These are phyloP conservation scores for Novymonas esmeraldas DNA, from an alignment of 208 protist species.

Conservation along the genomic window DNA sequence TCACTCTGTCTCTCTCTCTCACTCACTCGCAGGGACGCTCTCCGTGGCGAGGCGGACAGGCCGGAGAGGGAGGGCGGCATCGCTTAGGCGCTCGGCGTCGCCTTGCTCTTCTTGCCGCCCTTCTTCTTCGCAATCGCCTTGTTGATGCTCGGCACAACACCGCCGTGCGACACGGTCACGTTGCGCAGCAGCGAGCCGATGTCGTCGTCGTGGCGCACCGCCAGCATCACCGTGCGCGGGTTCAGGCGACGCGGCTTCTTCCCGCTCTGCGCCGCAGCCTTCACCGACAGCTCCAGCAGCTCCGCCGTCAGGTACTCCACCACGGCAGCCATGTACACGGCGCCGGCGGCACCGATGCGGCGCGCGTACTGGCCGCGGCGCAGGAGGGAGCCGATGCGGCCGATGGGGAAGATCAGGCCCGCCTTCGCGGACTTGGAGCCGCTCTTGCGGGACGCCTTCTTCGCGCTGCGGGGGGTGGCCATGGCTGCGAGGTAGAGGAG, in stretches of 20 bases:
- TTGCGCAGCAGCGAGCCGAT: conserved; percentile 50
- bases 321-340: conserved; percentile 99
- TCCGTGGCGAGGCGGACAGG: background rate
- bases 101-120: conserved; percentile 64
- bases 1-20: background rate
- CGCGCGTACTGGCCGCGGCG: conserved; percentile 96
- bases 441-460: conserved; percentile 82
- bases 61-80: background rate
- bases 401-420: conserved; percentile 99
- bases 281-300: conserved; percentile 85
- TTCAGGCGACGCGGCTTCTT: conserved; percentile 78
- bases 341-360: conserved; percentile 97
- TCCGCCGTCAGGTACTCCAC: conserved; percentile 97
- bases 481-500: conserved; percentile 25
- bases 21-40: background rate
- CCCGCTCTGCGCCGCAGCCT: conserved; percentile 65
- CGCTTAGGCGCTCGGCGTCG: conserved; percentile 58
- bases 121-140: conserved; percentile 85
- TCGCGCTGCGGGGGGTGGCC: conserved; percentile 68
- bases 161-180: conserved; percentile 80
- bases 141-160: conserved; percentile 84
- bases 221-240: conserved; percentile 78
- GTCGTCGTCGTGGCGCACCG: conserved; percentile 87
- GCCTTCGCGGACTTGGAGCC: conserved; percentile 94
- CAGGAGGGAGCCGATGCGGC: conserved; percentile 96